Conservation (phyloP, 768 basidiomycete genomes). For the Serendipita indica region DNA sequence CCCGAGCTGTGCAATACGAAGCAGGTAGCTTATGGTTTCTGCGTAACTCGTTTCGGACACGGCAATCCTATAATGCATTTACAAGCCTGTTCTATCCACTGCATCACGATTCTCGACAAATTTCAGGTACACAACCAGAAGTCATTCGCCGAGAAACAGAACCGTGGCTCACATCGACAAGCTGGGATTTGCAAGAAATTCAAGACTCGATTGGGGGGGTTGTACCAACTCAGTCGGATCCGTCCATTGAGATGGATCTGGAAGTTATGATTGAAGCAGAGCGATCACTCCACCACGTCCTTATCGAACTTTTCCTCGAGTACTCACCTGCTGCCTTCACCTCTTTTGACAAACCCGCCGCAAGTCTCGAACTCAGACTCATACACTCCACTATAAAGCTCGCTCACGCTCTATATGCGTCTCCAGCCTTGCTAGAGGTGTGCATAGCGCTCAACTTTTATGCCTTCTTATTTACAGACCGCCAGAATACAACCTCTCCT, state of each 20-base stretch:
- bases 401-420: not conserved
- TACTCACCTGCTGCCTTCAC: not conserved
- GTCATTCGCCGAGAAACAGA: too few species aligned
- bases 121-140: not conserved
- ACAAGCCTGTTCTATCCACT: constrained; percentile 34
- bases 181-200: too few species aligned
- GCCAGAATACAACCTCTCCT: too few species aligned
- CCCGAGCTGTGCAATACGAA: constrained; percentile 21
- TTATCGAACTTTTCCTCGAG: not conserved
- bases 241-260: not conserved
- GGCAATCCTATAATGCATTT: constrained; percentile 39
- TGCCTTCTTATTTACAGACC: too few species aligned
- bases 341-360: not conserved
- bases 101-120: too few species aligned
- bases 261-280: too few species aligned
- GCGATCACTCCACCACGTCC: not conserved
- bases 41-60: constrained; percentile 38
- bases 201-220: not conserved
- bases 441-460: too few species aligned
- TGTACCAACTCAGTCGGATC: not conserved
- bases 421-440: too few species aligned
- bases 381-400: not conserved
- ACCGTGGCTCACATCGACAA: too few species aligned
- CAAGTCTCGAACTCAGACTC: not conserved
- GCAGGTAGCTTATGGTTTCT: constrained; percentile 39